Evolutionary conservation across 805 yeast genomes (phyloP), one percentile per base, ranked within the genome.

Genomic region (Metschnikowia hibisci): DNA sequence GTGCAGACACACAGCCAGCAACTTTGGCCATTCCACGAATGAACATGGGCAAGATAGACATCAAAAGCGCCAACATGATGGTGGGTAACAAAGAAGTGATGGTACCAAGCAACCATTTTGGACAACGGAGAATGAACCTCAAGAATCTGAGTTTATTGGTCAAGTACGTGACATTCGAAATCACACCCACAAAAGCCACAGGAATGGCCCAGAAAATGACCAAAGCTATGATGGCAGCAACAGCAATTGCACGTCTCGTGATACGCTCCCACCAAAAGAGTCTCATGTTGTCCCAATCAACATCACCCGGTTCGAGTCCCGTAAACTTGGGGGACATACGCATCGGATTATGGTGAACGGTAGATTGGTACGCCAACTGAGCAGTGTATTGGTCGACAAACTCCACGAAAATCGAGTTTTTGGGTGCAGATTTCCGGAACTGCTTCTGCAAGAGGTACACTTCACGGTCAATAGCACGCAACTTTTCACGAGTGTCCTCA

Each of bases 241-340:
- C 43, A 0, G 90, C 80, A 42, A 72, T 71, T 22, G 73, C 60
- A 27, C 66, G 60, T 66, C 91, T 73, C 10, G 69, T 66, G 14
- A 82, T 59, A 54, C 81, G 66, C 62, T 85, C 95, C 84, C 87
- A 83, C 90, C 93, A 85, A 54, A 79, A 79, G 63, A 85, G 61
- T 58, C 93, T 73, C 78, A 84, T 68, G 60, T 85, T 85, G 40
- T 77, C 61, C 93, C 93, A 85, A 46, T 74, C 64, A 34, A 85
- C 66, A 55, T 84, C 83, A 1, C 56, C 62, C 1, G 90, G 87
- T 45, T 76, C 81, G 39, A 82, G 62, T 30, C 90, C 90, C 38
- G 77, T 73, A 51, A 69, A 73, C 13, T 76, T 73, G 4, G 89
- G 87, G 16, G 63, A 52, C 74, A 84, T 71, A 51, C 78, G 73